Evolutionary conservation across 805 yeast genomes (phyloP).

Genomic region (Starmerella apicola): DNA sequence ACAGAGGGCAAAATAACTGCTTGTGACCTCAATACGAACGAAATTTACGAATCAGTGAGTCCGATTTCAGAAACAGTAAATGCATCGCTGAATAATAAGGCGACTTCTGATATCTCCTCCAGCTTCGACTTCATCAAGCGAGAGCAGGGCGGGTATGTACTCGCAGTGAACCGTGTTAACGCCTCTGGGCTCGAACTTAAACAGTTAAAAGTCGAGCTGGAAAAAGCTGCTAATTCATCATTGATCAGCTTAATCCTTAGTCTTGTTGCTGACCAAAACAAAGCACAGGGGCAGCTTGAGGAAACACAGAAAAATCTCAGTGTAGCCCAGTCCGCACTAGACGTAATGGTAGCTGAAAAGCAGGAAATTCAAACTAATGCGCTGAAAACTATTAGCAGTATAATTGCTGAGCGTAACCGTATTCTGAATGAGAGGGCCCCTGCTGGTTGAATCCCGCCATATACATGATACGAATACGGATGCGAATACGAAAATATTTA

Average conservation of each 20-base stretch:
- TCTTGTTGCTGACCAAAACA: background rate
- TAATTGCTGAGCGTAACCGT: slow-evolving; percentile 14
- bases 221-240: background rate
- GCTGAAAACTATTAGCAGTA: slow-evolving; percentile 12
- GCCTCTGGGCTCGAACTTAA: slow-evolving; percentile 13
- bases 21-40: too few relatives aligned
- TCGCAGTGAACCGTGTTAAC: background rate
- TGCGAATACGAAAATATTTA: too few relatives aligned
- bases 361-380: slow-evolving; percentile 10
- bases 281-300: background rate
- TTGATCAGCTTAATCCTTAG: background rate
- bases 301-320: background rate
- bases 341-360: slow-evolving; percentile 17
- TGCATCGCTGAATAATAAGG: too few relatives aligned
- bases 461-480: too few relatives aligned
- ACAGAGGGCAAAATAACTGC: too few relatives aligned
- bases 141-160: background rate
- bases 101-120: background rate
- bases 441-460: background rate
- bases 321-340: slow-evolving; percentile 1
- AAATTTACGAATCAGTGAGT: too few relatives aligned
- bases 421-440: background rate
- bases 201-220: slow-evolving; percentile 1
- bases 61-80: too few relatives aligned
- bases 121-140: background rate